Percentiles rank a stretch among this genome's conserved stretches.
phyloP scores from a whole-genome alignment of 257 asterid genomes.

The Salvia splendens region DNA sequence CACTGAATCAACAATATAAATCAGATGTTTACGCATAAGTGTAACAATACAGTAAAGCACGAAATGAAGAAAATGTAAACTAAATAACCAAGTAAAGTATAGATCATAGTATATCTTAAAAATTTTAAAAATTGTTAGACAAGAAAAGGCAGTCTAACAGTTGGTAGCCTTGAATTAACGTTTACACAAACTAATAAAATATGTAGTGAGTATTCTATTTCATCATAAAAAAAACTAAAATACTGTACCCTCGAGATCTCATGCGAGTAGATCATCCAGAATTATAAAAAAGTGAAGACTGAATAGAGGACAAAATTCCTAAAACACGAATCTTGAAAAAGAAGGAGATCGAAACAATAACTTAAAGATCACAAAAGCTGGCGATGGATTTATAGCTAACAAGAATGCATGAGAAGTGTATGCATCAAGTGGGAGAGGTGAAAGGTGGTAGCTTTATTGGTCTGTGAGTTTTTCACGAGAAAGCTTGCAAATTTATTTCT shows the following conservation, averaged over 20 bases:
- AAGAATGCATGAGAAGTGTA: slow-evolving; percentile 28
- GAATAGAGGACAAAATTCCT: neutral
- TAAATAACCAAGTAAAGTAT: slow-evolving; percentile 72
- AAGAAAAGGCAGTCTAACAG: slow-evolving; percentile 29
- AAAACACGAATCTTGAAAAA: slow-evolving; percentile 33
- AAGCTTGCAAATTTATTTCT: slow-evolving; percentile 41
- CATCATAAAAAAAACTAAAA: neutral
- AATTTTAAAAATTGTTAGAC: neutral
- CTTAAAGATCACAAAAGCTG: slow-evolving; percentile 22
- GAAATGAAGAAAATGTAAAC: slow-evolving; percentile 35
- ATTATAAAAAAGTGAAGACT: slow-evolving; percentile 18
- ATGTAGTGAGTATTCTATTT: neutral
- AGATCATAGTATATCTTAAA: slow-evolving; percentile 42
- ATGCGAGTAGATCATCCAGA: slow-evolving; percentile 23
- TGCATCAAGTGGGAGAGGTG: slow-evolving; percentile 20
- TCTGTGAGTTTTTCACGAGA: slow-evolving; percentile 75
- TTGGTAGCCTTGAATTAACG: slow-evolving; percentile 38
- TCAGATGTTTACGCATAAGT: slow-evolving; percentile 31
- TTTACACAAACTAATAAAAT: slow-evolving; percentile 24
- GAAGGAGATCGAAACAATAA: neutral
- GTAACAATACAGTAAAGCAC: slow-evolving; percentile 36
- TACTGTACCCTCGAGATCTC: slow-evolving; percentile 41
- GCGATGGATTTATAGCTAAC: slow-evolving; percentile 10
- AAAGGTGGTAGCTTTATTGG: slow-evolving; percentile 50
- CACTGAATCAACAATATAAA: slow-evolving; percentile 14